Evolutionary conservation across 2,329 filamentous ascomycete species (phyloP).

Genomic region (Exophiala aquamarina): DNA sequence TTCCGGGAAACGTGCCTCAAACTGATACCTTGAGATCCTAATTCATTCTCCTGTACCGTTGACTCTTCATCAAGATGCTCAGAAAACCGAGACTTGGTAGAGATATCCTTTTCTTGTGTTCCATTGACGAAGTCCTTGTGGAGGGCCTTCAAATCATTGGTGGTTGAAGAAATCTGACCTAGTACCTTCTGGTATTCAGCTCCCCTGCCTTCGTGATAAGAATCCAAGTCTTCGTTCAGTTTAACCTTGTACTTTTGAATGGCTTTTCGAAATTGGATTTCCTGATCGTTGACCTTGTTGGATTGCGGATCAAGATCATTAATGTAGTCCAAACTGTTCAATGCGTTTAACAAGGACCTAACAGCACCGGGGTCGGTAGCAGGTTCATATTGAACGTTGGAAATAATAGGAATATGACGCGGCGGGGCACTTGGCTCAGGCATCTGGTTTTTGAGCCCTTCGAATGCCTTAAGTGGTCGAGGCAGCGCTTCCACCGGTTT

Average conservation of each 20-base stretch:
- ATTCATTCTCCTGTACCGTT: background rate
- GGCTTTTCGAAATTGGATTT: background rate
- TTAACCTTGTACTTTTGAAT: background rate
- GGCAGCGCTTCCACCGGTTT: background rate
- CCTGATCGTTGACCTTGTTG: too few species aligned
- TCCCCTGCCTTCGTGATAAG: background rate
- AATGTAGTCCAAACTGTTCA: too few species aligned
- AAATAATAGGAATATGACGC: too few species aligned
- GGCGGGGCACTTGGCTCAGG: too few species aligned
- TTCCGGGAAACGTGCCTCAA: background rate
- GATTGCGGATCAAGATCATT: too few species aligned
- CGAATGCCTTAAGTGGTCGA: too few species aligned
- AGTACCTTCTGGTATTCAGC: background rate
- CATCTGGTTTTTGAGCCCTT: too few species aligned
- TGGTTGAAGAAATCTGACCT: background rate
- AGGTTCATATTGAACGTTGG: too few species aligned
- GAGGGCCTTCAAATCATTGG: background rate
- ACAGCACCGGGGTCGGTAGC: too few species aligned
- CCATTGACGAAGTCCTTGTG: background rate
- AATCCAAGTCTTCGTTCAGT: background rate
- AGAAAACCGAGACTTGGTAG: constrained; percentile 1
- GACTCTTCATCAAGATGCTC: constrained; percentile 2
- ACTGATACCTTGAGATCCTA: background rate
- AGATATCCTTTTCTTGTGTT: background rate
- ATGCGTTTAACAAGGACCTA: too few species aligned